phyloP scores from a whole-genome alignment of 2,329 filamentous ascomycete genomes.

The Talaromyces pinophilus region DNA sequence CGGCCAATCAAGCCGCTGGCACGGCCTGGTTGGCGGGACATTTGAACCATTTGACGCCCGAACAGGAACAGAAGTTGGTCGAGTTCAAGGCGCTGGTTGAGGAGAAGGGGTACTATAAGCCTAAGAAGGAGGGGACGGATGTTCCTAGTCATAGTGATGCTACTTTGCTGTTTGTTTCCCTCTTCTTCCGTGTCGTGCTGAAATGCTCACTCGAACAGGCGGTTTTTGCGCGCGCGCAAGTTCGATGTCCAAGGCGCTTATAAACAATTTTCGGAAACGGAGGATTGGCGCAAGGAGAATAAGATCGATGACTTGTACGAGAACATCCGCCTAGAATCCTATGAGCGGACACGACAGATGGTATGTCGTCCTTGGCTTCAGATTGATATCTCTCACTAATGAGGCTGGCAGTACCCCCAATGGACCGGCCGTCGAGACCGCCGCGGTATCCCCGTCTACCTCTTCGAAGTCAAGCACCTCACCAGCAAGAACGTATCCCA shows the following conservation, averaged over 20 bases:
- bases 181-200: no score
- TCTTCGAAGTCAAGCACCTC: slow-evolving; percentile 82
- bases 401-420: slow-evolving; percentile 73
- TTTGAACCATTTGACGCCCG: slow-evolving; percentile 70
- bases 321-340: slow-evolving; percentile 81
- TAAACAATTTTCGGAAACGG: slow-evolving; percentile 82
- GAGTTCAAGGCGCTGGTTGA: slow-evolving; percentile 71
- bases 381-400: not conserved
- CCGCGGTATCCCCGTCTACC: slow-evolving; percentile 86
- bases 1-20: slow-evolving; percentile 39
- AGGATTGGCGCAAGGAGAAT: slow-evolving; percentile 81
- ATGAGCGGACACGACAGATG: slow-evolving; percentile 72
- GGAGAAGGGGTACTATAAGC: slow-evolving; percentile 59
- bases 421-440: slow-evolving; percentile 90
- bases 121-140: slow-evolving; percentile 35
- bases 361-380: slow-evolving; percentile 48
- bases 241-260: slow-evolving; percentile 78
- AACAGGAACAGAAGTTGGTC: slow-evolving; percentile 66
- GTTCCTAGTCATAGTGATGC: slow-evolving; percentile 50
- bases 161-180: slow-evolving; percentile 46
- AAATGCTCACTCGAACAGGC: slow-evolving; percentile 51
- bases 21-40: slow-evolving; percentile 61
- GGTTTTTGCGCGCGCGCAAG: slow-evolving; percentile 80
- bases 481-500: slow-evolving; percentile 77
- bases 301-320: slow-evolving; percentile 77